Conservation (phyloP, 75 land plant species). For the Picea glauca region DNA sequence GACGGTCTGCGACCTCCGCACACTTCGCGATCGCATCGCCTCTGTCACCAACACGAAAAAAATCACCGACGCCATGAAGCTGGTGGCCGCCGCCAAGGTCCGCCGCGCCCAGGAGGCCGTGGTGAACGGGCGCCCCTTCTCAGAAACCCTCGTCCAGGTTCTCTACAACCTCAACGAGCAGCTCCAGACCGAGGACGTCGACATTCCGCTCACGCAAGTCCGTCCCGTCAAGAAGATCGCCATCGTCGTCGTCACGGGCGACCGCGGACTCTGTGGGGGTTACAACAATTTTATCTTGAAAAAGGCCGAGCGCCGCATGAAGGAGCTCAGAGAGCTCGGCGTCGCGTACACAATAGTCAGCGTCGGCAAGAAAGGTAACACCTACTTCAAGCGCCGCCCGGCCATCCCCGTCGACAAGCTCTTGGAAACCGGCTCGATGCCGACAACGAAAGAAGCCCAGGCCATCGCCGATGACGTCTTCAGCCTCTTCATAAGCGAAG, state of each 20-base stretch:
- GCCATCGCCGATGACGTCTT: slow-evolving; percentile 69
- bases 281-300: slow-evolving; percentile 60
- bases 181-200: slow-evolving; percentile 51
- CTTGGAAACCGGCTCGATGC: slow-evolving; percentile 30
- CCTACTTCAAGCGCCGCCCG: slow-evolving; percentile 53
- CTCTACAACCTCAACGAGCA: slow-evolving; percentile 48
- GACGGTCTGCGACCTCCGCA: slow-evolving; percentile 44
- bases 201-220: slow-evolving; percentile 54
- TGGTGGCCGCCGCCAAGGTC: slow-evolving; percentile 76
- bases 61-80: slow-evolving; percentile 85
- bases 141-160: slow-evolving; percentile 59
- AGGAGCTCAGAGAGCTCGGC: slow-evolving; percentile 28
- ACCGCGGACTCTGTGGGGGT: slow-evolving; percentile 67
- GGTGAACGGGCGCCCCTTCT: slow-evolving; percentile 62
- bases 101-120: slow-evolving; percentile 77
- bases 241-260: slow-evolving; percentile 66
- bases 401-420: slow-evolving; percentile 49
- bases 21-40: slow-evolving; percentile 47
- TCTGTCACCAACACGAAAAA: slow-evolving; percentile 70
- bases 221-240: slow-evolving; percentile 58
- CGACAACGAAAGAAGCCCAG: slow-evolving; percentile 70
- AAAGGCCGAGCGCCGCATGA: slow-evolving; percentile 51
- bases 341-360: slow-evolving; percentile 41
- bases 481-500: slow-evolving; percentile 55
- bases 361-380: slow-evolving; percentile 61